phyloP scores from a whole-genome alignment of 2,329 filamentous ascomycete species.

The Didymella exigua region DNA sequence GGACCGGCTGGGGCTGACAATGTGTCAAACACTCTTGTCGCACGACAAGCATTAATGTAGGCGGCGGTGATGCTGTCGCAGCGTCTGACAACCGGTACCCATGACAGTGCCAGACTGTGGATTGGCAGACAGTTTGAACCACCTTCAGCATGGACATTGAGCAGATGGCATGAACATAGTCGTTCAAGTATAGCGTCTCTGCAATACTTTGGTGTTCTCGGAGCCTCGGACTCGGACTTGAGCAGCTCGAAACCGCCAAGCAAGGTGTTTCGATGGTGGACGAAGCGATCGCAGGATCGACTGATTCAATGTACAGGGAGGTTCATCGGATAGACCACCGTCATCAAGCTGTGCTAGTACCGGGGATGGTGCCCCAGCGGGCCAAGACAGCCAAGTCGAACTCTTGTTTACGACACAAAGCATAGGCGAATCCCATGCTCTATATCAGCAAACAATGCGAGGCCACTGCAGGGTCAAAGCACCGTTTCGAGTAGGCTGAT shows the following conservation, averaged over 20 bases:
- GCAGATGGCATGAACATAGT: conserved; percentile 1
- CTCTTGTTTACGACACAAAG: background rate
- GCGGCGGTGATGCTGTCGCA: background rate
- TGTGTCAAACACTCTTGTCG: conserved; percentile 6
- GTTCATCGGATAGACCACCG: conserved; percentile 11
- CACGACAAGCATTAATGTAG: conserved; percentile 1
- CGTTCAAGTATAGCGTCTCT: background rate
- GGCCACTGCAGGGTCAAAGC: conserved; percentile 1
- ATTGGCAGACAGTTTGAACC: background rate
- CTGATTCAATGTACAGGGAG: conserved; percentile 2
- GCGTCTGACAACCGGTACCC: conserved; percentile 5
- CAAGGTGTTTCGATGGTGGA: conserved; percentile 14
- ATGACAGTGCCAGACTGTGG: background rate
- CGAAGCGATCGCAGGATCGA: conserved; percentile 11
- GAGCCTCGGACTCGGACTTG: background rate
- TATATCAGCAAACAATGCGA: background rate
- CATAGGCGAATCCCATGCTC: background rate
- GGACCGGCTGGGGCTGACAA: background rate
- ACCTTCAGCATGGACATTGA: background rate
- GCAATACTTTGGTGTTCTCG: background rate
- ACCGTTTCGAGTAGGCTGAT: conserved; percentile 9
- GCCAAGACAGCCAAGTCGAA: conserved; percentile 5
- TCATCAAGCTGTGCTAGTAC: conserved; percentile 1
- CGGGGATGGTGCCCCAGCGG: background rate
- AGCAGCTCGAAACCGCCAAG: background rate